Evolutionary conservation across 805 yeast genomes (phyloP).

Genomic region (Metschnikowia kofuensis): DNA sequence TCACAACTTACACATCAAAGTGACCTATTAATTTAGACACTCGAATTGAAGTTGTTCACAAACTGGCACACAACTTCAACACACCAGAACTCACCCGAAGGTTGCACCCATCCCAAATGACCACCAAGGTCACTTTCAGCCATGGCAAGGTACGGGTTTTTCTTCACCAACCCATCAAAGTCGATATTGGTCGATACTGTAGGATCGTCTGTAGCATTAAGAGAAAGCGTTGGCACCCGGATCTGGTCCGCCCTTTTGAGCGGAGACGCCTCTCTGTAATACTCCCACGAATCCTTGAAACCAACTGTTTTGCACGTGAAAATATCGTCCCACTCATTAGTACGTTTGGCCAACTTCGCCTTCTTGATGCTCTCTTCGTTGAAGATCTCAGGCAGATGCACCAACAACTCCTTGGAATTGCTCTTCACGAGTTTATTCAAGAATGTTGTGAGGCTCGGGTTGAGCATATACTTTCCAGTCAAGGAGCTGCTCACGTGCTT

Average conservation of each 20-base stretch:
- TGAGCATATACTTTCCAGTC: constrained; percentile 34
- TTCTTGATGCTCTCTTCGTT: constrained; percentile 44
- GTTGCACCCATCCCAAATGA: constrained; percentile 75
- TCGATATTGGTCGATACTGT: constrained; percentile 61
- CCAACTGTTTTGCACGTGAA: constrained; percentile 69
- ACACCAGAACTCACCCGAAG: constrained; percentile 63
- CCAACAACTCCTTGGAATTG: constrained; percentile 32
- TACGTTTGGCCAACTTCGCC: constrained; percentile 36
- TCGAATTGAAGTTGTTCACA: constrained; percentile 23
- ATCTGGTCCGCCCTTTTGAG: constrained; percentile 47
- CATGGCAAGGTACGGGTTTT: constrained; percentile 59
- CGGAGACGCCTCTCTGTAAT: constrained; percentile 64
- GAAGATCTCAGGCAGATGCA: constrained; percentile 27
- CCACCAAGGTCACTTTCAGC: constrained; percentile 71
- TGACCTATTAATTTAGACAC: not conserved
- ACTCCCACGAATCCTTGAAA: constrained; percentile 58
- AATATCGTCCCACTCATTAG: constrained; percentile 59
- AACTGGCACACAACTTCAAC: constrained; percentile 37
- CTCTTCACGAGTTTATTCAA: constrained; percentile 32
- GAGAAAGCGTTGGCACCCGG: constrained; percentile 59
- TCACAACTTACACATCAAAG: too few relatives aligned
- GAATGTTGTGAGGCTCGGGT: constrained; percentile 31
- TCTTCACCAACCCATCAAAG: constrained; percentile 37
- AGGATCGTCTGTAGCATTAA: constrained; percentile 76
- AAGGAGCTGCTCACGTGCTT: constrained; percentile 37